Evolutionary conservation across 495 filamentous ascomycete species (phyloP).

Genomic region (Neurospora intermedia): DNA sequence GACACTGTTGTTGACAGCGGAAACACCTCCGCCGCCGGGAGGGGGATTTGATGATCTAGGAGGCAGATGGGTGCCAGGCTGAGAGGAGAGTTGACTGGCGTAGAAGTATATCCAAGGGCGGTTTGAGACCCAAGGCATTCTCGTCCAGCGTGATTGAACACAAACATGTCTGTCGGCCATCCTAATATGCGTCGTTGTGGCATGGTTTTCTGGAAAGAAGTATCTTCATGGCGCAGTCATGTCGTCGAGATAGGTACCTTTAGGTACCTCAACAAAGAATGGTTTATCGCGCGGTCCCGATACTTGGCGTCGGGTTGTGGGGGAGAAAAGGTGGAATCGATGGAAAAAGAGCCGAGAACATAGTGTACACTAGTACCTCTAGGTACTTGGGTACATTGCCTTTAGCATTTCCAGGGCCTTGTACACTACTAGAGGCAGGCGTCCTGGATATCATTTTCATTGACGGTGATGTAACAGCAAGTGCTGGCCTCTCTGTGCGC

Average conservation of each 20-base stretch:
- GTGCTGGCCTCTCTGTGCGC: background rate
- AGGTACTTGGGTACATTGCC: no score
- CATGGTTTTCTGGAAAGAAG: background rate
- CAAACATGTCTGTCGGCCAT: background rate
- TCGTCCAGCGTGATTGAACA: background rate
- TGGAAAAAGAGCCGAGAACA: background rate
- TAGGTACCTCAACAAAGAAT: background rate
- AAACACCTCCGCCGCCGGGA: background rate
- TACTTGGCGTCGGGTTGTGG: background rate
- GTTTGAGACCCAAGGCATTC: background rate
- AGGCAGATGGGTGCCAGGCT: background rate
- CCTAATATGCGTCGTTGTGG: background rate
- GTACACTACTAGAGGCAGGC: background rate
- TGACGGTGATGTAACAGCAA: background rate
- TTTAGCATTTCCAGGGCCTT: background rate
- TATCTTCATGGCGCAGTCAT: background rate
- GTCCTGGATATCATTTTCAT: background rate
- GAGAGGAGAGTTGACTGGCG: background rate
- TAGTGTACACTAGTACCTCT: no score
- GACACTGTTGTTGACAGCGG: background rate
- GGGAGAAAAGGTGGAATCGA: background rate
- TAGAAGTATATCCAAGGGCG: background rate
- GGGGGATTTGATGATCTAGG: background rate
- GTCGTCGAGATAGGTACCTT: background rate
- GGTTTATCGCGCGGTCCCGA: background rate